Conservation (phyloP, 345 rosid species). For the Bretschneidera sinensis region DNA sequence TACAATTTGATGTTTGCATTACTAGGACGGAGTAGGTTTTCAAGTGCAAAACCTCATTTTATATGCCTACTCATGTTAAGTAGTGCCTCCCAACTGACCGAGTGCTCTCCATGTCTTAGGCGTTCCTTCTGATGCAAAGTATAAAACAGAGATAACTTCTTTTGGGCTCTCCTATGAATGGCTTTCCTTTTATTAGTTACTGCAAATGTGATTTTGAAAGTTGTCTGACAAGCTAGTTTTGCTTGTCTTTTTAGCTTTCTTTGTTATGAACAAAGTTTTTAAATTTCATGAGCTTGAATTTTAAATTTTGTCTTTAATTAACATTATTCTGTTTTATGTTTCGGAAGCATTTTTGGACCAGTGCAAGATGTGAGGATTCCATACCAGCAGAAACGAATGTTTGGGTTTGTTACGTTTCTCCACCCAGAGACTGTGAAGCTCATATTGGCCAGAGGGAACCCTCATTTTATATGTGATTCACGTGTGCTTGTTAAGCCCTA, state of each 20-base stretch:
- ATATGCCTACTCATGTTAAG: too few relatives aligned
- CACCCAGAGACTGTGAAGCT: slow-evolving; percentile 77
- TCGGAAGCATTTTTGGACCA: slow-evolving; percentile 70
- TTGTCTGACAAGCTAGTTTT: not conserved
- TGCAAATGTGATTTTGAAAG: not conserved
- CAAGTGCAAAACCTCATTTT: too few relatives aligned
- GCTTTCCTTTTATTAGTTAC: not conserved
- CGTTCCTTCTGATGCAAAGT: not conserved
- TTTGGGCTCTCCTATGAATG: too few relatives aligned
- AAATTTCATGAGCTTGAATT: not conserved
- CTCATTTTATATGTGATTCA: slow-evolving; percentile 92
- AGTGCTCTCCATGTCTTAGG: not conserved
- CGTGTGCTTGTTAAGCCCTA: slow-evolving; percentile 97
- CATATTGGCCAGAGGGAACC: slow-evolving; percentile 82
- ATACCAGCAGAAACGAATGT: slow-evolving; percentile 96
- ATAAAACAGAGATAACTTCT: too few relatives aligned
- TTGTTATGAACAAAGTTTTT: too few relatives aligned
- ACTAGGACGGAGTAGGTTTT: not conserved
- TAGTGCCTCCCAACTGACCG: too few relatives aligned
- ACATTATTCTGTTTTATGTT: slow-evolving; percentile 1
- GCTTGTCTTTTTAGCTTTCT: not conserved
- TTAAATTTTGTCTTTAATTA: not conserved
- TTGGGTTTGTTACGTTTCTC: slow-evolving; percentile 91
- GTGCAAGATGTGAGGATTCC: slow-evolving; percentile 99
- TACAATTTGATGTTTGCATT: not conserved